Evolutionary conservation across 2,329 filamentous ascomycete genomes (phyloP).

Genomic region (Paecilomyces variotii): DNA sequence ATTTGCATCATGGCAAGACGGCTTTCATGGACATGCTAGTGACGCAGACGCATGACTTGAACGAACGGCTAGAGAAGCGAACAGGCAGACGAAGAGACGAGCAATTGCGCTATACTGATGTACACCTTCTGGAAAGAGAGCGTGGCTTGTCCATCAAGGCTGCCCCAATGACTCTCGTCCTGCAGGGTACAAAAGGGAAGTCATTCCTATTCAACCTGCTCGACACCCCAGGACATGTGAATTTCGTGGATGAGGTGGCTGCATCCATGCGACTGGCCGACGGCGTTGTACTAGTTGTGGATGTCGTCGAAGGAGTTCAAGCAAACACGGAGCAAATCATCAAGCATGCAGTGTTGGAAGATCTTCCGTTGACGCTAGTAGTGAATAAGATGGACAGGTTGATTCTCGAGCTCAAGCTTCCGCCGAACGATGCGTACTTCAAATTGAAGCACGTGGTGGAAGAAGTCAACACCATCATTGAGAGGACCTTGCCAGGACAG

Average conservation of each 20-base stretch:
- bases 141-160: constrained; percentile 87
- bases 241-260: constrained; percentile 96
- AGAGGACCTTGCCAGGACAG: constrained; percentile 72
- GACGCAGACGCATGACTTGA: constrained; percentile 84
- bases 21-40: constrained; percentile 98
- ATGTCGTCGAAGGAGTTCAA: constrained; percentile 98
- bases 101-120: constrained; percentile 89
- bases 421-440: constrained; percentile 94
- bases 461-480: constrained; percentile 93
- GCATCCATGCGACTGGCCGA: constrained; percentile 79
- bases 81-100: constrained; percentile 76
- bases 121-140: constrained; percentile 80
- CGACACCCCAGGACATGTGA: constrained; percentile 95
- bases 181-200: constrained; percentile 83
- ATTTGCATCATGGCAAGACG: constrained; percentile 96
- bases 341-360: constrained; percentile 85
- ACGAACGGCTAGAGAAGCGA: constrained; percentile 68
- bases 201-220: constrained; percentile 92
- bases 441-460: constrained; percentile 98
- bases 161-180: constrained; percentile 85
- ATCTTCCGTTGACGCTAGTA: constrained; percentile 78
- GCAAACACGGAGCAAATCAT: constrained; percentile 96
- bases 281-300: constrained; percentile 85
- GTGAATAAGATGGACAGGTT: constrained; percentile 97
- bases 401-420: constrained; percentile 87